phyloP scores from a whole-genome alignment of 169 alveolate genomes.

The Plasmodium cynomolgi region DNA sequence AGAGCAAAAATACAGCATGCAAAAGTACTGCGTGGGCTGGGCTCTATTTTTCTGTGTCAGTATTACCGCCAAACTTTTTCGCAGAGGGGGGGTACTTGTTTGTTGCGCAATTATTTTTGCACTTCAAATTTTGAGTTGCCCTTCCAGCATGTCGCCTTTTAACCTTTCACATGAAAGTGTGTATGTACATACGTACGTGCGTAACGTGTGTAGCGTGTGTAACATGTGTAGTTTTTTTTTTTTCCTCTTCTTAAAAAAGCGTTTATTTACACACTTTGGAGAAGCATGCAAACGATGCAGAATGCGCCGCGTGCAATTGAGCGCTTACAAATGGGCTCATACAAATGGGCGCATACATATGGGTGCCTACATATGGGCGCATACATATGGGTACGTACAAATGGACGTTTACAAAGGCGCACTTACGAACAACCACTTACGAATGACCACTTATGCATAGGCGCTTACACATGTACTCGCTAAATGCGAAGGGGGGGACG shows the following conservation, averaged over 20 bases:
- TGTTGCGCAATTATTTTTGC: neutral
- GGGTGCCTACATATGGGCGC: neutral
- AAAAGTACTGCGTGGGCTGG: neutral
- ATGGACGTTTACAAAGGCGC: neutral
- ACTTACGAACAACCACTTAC: neutral
- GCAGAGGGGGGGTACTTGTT: neutral
- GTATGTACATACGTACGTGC: neutral
- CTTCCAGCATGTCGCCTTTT: neutral
- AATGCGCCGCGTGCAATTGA: neutral
- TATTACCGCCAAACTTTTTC: neutral
- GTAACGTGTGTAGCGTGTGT: neutral
- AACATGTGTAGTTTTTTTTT: neutral
- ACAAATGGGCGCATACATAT: neutral
- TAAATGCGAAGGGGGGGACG: neutral
- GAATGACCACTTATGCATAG: neutral
- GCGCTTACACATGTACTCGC: neutral
- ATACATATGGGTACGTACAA: neutral
- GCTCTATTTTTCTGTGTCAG: neutral
- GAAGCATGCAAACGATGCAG: neutral
- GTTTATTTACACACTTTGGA: neutral
- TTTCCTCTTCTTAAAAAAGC: neutral
- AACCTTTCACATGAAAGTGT: neutral
- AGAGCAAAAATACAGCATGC: neutral
- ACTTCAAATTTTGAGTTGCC: neutral
- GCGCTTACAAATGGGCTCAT: neutral